Conservation (phyloP, 148 eudicot genomes). For the Persicaria maculosa region DNA sequence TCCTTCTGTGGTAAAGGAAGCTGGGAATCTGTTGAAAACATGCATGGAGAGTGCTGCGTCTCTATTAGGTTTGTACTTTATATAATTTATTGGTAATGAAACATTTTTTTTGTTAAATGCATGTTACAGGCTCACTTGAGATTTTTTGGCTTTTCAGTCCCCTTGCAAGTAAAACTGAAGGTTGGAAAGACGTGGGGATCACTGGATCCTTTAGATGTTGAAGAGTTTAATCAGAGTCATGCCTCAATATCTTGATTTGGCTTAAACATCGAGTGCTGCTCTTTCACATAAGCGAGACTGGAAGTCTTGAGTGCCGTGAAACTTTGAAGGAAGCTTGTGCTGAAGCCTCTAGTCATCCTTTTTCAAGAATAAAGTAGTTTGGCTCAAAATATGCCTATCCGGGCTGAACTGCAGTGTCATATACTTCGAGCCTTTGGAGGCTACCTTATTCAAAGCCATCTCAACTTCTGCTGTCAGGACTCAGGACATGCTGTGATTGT, state of each 20-base stretch:
- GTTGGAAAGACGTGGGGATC: conserved; percentile 92
- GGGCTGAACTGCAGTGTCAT: too few species aligned
- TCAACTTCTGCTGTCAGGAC: too few species aligned
- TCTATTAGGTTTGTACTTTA: conserved; percentile 53
- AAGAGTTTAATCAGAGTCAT: neutral
- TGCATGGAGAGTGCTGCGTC: conserved; percentile 87
- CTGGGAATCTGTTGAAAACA: conserved; percentile 55
- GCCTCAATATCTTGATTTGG: neutral
- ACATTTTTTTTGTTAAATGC: neutral
- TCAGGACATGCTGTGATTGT: too few species aligned
- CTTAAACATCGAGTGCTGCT: neutral
- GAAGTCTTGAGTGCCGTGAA: too few species aligned
- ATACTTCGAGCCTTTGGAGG: too few species aligned
- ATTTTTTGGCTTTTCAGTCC: conserved; percentile 46
- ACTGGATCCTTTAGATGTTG: conserved; percentile 53
- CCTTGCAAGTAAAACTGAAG: conserved; percentile 77
- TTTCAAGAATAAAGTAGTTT: too few species aligned
- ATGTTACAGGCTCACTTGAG: neutral
- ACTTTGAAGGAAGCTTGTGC: too few species aligned
- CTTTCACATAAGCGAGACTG: neutral
- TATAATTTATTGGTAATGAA: neutral
- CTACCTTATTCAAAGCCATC: too few species aligned
- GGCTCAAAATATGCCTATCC: too few species aligned
- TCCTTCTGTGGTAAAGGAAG: conserved; percentile 61
- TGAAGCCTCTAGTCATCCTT: too few species aligned